These are phyloP conservation scores for Zasmidium citrigriseum DNA, from an alignment of 2,329 filamentous ascomycete species.

Conservation along the genomic window DNA sequence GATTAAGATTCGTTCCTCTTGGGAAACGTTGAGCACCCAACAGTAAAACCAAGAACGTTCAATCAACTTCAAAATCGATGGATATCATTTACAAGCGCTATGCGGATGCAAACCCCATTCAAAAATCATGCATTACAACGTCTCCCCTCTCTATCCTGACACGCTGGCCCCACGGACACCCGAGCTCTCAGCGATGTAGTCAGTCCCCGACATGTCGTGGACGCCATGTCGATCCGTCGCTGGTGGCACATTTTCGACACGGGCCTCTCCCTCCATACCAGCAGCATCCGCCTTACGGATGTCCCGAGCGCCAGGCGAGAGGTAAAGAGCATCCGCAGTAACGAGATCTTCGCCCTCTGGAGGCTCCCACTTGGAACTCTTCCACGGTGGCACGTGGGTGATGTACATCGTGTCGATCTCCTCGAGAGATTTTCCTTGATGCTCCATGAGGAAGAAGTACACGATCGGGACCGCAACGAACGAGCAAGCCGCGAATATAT, in stretches of 20 bases:
- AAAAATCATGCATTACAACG: not conserved
- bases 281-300: conserved; percentile 36
- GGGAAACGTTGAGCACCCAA: no score
- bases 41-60: no score
- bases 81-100: no score
- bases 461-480: conserved; percentile 65
- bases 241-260: conserved; percentile 27
- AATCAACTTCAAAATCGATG: no score
- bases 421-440: conserved; percentile 71
- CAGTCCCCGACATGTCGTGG: conserved; percentile 30
- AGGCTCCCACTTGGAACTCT: conserved; percentile 36
- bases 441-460: conserved; percentile 77
- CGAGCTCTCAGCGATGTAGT: conserved; percentile 27
- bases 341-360: conserved; percentile 33
- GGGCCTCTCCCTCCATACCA: conserved; percentile 31
- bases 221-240: conserved; percentile 29
- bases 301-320: conserved; percentile 32
- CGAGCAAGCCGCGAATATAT: conserved; percentile 74
- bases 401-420: conserved; percentile 81
- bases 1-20: no score
- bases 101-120: no score
- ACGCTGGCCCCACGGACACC: conserved; percentile 18
- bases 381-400: conserved; percentile 33
- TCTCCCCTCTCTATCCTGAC: not conserved
- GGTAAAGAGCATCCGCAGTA: conserved; percentile 31